Conservation (phyloP, 805 yeast species). For the Lipomyces oligophaga region DNA sequence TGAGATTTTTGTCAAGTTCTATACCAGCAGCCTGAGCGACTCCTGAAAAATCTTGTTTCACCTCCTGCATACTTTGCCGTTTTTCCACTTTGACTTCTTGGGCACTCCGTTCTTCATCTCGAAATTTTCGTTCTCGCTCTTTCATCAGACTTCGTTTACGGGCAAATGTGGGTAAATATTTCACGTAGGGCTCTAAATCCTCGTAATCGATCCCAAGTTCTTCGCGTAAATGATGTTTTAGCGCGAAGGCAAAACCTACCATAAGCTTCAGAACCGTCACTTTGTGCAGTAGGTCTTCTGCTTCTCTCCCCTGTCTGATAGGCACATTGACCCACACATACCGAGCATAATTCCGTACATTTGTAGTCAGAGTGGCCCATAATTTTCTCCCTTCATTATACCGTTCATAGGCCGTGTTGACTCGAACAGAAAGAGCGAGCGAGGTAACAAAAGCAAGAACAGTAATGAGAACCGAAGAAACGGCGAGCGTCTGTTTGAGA, state of each 20-base stretch:
- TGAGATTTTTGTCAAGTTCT: not conserved
- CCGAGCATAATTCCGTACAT: slow-evolving; percentile 19
- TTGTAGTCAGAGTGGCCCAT: slow-evolving; percentile 22
- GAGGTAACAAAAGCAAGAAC: slow-evolving; percentile 28
- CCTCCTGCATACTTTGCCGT: not conserved
- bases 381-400: slow-evolving; percentile 27
- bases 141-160: slow-evolving; percentile 14
- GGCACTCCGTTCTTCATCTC: not conserved
- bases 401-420: slow-evolving; percentile 28
- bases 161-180: slow-evolving; percentile 27
- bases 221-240: slow-evolving; percentile 29
- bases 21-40: not conserved
- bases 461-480: slow-evolving; percentile 22
- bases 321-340: slow-evolving; percentile 25
- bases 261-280: slow-evolving; percentile 17
- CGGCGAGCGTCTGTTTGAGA: slow-evolving; percentile 21
- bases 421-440: slow-evolving; percentile 23
- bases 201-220: slow-evolving; percentile 28
- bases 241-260: slow-evolving; percentile 24
- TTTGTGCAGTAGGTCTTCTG: slow-evolving; percentile 14
- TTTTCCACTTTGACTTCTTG: slow-evolving; percentile 5
- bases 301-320: slow-evolving; percentile 19
- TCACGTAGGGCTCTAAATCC: slow-evolving; percentile 23
- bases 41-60: too few relatives aligned
- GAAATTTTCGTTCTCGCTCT: slow-evolving; percentile 1